Base-by-base conservation (phyloP, 768 basidiomycete genomes). In the Boletus subcaerulescens region DNA sequence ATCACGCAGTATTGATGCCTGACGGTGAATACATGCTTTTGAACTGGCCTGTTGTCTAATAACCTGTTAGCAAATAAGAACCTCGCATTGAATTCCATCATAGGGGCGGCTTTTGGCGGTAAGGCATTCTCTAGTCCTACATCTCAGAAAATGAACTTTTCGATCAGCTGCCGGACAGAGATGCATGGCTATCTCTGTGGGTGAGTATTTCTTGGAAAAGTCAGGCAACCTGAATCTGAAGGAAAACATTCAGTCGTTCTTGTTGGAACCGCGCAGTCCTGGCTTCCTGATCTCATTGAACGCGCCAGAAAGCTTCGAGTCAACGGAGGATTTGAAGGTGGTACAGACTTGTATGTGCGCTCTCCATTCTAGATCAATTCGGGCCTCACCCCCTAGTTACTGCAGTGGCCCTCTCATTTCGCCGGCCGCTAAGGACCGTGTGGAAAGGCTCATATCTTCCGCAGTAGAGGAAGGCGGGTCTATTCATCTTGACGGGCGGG, bases 101-200 rank as follows among this genome's bases (percentile, higher is more conserved):
- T 93, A 48, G 95, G 95, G 14, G 94, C 95, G 40, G 95, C 93
- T 5, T 98, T 97, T 60, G 95, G 95, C 51, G 87, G 87, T 88
- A 65, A 61, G 77, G 45, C 22, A 38, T 49, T 44, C 15, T 47
- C 52, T 31, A 59, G 39, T 71, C 66, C 35, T 60, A 51, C 8
- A 59, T 66, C 54, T 18, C 45, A 48, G 38, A 31, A 51, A 41
- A n/a, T 66, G 18, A 68, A 67, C 51, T 41, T 13, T 68, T 59
- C 36, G 24, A 39, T 58, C 66, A 82, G 96, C 96, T 60, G 96
- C 96, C 31, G 96, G 96, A 13, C 96, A 98, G 70, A 83, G 97
- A 53, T 98, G 95, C 74, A 98, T 97, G 95, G 95, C 93, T 13
- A 75, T 96, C 41, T 96, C 93, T 13, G 93, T 95, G 32, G 89